Conservation (phyloP, 2,329 filamentous ascomycete genomes). For the Conoideocrella luteorostrata region DNA sequence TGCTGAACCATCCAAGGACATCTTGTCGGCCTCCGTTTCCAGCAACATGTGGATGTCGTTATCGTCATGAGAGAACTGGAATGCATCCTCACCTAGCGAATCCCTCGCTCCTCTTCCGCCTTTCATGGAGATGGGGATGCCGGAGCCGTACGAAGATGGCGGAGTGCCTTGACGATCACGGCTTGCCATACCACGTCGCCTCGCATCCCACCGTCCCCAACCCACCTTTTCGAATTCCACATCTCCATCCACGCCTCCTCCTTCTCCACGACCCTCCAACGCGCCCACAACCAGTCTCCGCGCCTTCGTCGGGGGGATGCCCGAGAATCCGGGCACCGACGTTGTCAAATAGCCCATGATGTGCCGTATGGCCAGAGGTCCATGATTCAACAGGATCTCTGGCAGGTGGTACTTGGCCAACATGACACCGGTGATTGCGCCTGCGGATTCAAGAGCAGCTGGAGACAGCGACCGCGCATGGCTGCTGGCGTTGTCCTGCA, state of each 20-base stretch:
- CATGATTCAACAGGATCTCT: conserved; percentile 81
- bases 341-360: conserved; percentile 93
- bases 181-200: conserved; percentile 57
- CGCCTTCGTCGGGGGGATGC: conserved; percentile 83
- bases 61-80: conserved; percentile 69
- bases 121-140: conserved; percentile 51
- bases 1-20: conserved; percentile 71
- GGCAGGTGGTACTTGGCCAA: conserved; percentile 87
- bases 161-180: conserved; percentile 38
- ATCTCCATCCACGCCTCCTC: conserved; percentile 58
- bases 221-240: conserved; percentile 92
- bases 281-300: conserved; percentile 87
- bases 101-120: conserved; percentile 40
- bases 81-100: conserved; percentile 63
- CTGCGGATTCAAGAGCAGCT: conserved; percentile 59
- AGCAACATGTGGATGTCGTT: conserved; percentile 61
- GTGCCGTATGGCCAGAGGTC: conserved; percentile 87
- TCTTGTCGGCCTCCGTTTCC: conserved; percentile 86
- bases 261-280: conserved; percentile 69
- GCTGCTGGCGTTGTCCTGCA: conserved; percentile 52
- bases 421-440: conserved; percentile 77
- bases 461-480: conserved; percentile 37
- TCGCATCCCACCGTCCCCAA: conserved; percentile 94
- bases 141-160: conserved; percentile 37
- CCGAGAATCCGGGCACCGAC: conserved; percentile 85